A percentile compares a stretch with the other conserved stretches of the same genome.
Conservation (phyloP, 345 rosid genomes). For the Streptanthus diversifolius region DNA sequence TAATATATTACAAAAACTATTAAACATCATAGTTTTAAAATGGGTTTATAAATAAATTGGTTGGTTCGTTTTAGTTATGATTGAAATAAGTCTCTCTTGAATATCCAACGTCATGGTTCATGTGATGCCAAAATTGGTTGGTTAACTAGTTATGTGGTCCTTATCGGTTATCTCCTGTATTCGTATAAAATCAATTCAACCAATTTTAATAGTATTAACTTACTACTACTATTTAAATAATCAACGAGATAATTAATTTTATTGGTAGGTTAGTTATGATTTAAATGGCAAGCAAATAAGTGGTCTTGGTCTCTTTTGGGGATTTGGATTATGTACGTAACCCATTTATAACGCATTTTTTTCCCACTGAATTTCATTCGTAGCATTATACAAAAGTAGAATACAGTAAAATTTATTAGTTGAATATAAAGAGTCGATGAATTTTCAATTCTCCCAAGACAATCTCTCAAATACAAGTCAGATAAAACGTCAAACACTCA, state of each 20-base stretch:
- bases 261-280: slow-evolving; percentile 21
- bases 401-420: too few relatives aligned
- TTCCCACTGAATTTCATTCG: too few relatives aligned
- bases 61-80: slow-evolving; percentile 2
- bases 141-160: slow-evolving; percentile 13
- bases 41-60: background rate
- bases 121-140: slow-evolving; percentile 24
- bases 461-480: too few relatives aligned
- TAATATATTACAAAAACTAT: background rate
- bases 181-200: background rate
- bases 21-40: background rate
- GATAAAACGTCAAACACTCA: too few relatives aligned
- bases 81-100: background rate
- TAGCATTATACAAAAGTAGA: too few relatives aligned
- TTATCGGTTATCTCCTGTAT: slow-evolving; percentile 2
- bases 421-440: too few relatives aligned
- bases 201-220: background rate
- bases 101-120: background rate
- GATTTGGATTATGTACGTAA: background rate
- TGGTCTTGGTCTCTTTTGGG: slow-evolving; percentile 10
- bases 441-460: too few relatives aligned
- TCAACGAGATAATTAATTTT: background rate
- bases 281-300: slow-evolving; percentile 3
- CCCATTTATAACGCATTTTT: background rate
- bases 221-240: background rate